These are phyloP conservation scores for Yamadazyma paraphyllophila DNA, from an alignment of 805 yeast species.

Conservation along the genomic window DNA sequence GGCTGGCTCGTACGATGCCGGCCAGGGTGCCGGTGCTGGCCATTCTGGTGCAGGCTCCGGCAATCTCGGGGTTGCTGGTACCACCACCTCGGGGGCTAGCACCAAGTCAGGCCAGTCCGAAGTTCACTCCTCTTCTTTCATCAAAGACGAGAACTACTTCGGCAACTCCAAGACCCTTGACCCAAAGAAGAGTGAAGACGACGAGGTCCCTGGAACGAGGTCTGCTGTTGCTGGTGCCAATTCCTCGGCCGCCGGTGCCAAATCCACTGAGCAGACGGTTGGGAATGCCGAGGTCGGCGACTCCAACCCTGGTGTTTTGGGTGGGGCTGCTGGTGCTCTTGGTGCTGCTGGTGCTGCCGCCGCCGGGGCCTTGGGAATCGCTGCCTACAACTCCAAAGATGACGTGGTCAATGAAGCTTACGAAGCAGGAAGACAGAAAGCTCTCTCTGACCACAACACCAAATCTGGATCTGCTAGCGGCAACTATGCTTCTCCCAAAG, in stretches of 20 bases:
- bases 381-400: constrained; percentile 1
- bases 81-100: neutral
- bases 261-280: neutral
- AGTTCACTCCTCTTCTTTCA: constrained; percentile 1
- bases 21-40: constrained; percentile 9
- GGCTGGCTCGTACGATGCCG: constrained; percentile 20
- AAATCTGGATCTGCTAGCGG: neutral
- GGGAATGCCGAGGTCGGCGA: constrained; percentile 3
- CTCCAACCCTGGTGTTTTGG: constrained; percentile 14
- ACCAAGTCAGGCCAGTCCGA: neutral
- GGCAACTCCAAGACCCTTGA: constrained; percentile 10
- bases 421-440: constrained; percentile 15
- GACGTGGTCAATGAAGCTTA: constrained; percentile 10
- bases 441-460: constrained; percentile 8
- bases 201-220: too few relatives aligned
- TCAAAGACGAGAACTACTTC: constrained; percentile 6
- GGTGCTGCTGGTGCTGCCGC: constrained; percentile 19
- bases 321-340: constrained; percentile 24
- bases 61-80: neutral
- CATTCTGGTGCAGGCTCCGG: neutral
- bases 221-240: too few relatives aligned
- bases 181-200: constrained; percentile 8
- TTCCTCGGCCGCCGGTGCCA: neutral
- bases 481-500: neutral
- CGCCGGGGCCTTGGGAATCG: constrained; percentile 13